A percentile compares a stretch with the other conserved stretches of the same genome.
Evolutionary conservation across 2,329 filamentous ascomycete species (phyloP).

Genomic region (Lojkania enalia): DNA sequence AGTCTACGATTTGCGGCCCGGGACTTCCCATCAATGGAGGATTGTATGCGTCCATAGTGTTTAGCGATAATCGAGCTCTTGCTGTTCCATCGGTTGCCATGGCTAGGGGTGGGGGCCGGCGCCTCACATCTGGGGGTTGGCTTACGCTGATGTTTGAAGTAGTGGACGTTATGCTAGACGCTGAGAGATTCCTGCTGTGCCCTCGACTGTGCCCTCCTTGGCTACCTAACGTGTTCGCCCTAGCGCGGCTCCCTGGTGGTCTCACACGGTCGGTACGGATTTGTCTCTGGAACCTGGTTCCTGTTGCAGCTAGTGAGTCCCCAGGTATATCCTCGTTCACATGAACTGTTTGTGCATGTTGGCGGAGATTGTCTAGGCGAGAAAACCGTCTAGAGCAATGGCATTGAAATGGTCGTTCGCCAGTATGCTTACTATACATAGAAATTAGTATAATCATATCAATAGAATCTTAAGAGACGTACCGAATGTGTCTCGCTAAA

Average conservation of each 20-base stretch:
- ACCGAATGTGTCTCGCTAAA: slow-evolving; percentile 90
- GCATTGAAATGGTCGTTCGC: slow-evolving; percentile 94
- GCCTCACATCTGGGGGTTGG: slow-evolving; percentile 56
- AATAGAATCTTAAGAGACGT: slow-evolving; percentile 38
- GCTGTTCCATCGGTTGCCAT: slow-evolving; percentile 71
- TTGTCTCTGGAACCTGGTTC: slow-evolving; percentile 88
- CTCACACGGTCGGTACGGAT: slow-evolving; percentile 84
- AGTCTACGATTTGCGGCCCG: slow-evolving; percentile 65
- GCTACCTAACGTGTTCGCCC: slow-evolving; percentile 77
- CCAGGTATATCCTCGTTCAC: slow-evolving; percentile 95
- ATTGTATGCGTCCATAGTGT: slow-evolving; percentile 64
- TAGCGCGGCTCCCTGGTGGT: slow-evolving; percentile 70
- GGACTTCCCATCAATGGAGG: slow-evolving; percentile 65
- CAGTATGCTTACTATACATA: slow-evolving; percentile 83
- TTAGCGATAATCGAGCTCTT: slow-evolving; percentile 59
- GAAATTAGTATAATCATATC: slow-evolving; percentile 25
- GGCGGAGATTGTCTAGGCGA: slow-evolving; percentile 88
- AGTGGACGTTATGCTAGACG: slow-evolving; percentile 81
- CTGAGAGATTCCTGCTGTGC: slow-evolving; percentile 82
- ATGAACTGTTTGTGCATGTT: slow-evolving; percentile 97
- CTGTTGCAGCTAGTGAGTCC: slow-evolving; percentile 89
- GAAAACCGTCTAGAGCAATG: slow-evolving; percentile 94
- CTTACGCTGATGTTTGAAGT: slow-evolving; percentile 66
- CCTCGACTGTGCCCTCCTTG: slow-evolving; percentile 71
- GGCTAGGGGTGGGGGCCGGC: slow-evolving; percentile 78